phyloP scores from a whole-genome alignment of 495 filamentous ascomycete species.

The Trichoderma virens region DNA sequence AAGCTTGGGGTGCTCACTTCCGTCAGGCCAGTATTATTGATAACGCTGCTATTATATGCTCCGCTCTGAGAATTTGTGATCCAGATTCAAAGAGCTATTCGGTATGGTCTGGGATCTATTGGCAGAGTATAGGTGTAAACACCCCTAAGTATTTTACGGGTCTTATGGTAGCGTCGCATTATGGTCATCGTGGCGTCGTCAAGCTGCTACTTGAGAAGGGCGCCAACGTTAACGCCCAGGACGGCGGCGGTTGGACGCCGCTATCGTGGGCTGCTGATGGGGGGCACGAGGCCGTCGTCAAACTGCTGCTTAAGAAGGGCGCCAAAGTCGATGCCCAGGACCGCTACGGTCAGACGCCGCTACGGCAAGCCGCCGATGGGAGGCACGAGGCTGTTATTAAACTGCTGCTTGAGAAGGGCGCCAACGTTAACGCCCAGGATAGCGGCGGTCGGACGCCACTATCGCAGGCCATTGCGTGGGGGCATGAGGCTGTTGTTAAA shows the following conservation, averaged over 20 bases:
- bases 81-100: conserved; percentile 1
- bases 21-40: conserved; percentile 7
- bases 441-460: too few relatives aligned
- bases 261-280: neutral
- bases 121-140: too few relatives aligned
- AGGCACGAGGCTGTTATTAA: too few relatives aligned
- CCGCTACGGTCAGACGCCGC: too few relatives aligned
- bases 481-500: too few relatives aligned
- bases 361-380: too few relatives aligned
- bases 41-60: neutral
- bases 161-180: neutral
- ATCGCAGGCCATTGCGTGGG: too few relatives aligned
- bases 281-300: too few relatives aligned
- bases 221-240: neutral
- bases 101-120: neutral
- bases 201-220: neutral
- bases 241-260: neutral
- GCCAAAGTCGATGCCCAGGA: too few relatives aligned
- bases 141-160: neutral
- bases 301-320: too few relatives aligned
- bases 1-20: conserved; percentile 26
- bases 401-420: too few relatives aligned
- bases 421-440: too few relatives aligned
- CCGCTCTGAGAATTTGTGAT: neutral
- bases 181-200: neutral